A percentile compares a stretch with the other conserved stretches of the same genome.
These are phyloP conservation scores for Diutina rugosa DNA, from an alignment of 1,139 yeast species.

Conservation along the genomic window DNA sequence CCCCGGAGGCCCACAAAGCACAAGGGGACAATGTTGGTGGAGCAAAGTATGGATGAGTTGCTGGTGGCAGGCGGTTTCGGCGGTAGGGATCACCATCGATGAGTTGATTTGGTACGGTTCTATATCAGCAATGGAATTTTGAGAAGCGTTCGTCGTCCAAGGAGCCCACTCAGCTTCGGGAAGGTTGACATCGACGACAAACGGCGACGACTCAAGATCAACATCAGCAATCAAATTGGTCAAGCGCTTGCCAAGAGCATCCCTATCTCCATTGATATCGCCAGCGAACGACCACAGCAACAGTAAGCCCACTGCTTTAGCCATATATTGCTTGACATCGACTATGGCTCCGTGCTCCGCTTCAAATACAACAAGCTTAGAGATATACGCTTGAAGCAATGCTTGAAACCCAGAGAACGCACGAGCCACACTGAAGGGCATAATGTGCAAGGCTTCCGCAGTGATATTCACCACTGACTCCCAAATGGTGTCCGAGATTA, in stretches of 20 bases:
- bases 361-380: not conserved
- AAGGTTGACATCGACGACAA: constrained; percentile 15
- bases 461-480: not conserved
- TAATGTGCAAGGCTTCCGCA: not conserved
- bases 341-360: not conserved
- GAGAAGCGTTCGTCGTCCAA: constrained; percentile 30
- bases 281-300: constrained; percentile 65
- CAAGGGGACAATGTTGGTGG: constrained; percentile 43
- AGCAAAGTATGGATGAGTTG: constrained; percentile 43
- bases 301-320: constrained; percentile 28
- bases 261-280: constrained; percentile 15
- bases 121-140: constrained; percentile 22
- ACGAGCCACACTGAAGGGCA: not conserved
- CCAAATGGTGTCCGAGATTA: not conserved
- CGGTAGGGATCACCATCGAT: constrained; percentile 61
- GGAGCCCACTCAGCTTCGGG: constrained; percentile 39
- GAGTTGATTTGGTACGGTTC: constrained; percentile 59
- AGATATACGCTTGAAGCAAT: not conserved
- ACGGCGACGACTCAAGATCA: not conserved
- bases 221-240: not conserved
- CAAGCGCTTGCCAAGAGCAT: not conserved
- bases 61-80: constrained; percentile 67
- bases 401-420: not conserved
- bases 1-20: constrained; percentile 95
- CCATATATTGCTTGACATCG: constrained; percentile 12